Evolutionary conservation across 257 asterid species (phyloP).

Genomic region (Oldenlandia corymbosa): DNA sequence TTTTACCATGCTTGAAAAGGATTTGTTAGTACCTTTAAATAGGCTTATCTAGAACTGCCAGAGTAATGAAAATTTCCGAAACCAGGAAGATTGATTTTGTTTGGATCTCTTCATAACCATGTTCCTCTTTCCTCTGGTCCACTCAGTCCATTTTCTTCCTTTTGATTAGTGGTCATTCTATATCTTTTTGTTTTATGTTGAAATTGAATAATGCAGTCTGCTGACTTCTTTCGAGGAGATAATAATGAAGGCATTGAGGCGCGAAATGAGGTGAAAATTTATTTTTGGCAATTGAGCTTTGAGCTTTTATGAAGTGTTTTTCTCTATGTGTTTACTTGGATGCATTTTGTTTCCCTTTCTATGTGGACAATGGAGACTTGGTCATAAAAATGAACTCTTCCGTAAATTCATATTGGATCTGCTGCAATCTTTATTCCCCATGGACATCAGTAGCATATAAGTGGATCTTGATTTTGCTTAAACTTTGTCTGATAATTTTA

Average conservation of each 20-base stretch:
- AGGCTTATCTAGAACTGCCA: neutral
- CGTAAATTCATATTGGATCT: neutral
- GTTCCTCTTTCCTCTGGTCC: slow-evolving; percentile 1
- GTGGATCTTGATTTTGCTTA: neutral
- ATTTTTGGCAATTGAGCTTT: slow-evolving; percentile 2
- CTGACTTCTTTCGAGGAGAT: slow-evolving; percentile 96
- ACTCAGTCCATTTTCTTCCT: neutral
- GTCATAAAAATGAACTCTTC: neutral
- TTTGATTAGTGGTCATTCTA: slow-evolving; percentile 1
- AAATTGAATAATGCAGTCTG: slow-evolving; percentile 51
- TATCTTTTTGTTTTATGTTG: slow-evolving; percentile 2
- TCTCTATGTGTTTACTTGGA: neutral
- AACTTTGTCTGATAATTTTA: neutral
- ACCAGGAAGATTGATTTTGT: neutral
- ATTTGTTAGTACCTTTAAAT: neutral
- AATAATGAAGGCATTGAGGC: slow-evolving; percentile 98
- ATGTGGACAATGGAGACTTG: neutral
- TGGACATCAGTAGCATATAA: neutral
- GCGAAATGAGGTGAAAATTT: slow-evolving; percentile 78
- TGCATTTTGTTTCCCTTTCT: neutral
- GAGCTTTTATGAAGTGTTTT: neutral
- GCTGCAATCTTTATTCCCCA: neutral
- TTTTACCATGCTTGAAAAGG: neutral
- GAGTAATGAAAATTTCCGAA: neutral
- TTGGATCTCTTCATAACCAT: neutral